phyloP scores from a whole-genome alignment of 2,329 filamentous ascomycete species.

The Mariannaea elegans region DNA sequence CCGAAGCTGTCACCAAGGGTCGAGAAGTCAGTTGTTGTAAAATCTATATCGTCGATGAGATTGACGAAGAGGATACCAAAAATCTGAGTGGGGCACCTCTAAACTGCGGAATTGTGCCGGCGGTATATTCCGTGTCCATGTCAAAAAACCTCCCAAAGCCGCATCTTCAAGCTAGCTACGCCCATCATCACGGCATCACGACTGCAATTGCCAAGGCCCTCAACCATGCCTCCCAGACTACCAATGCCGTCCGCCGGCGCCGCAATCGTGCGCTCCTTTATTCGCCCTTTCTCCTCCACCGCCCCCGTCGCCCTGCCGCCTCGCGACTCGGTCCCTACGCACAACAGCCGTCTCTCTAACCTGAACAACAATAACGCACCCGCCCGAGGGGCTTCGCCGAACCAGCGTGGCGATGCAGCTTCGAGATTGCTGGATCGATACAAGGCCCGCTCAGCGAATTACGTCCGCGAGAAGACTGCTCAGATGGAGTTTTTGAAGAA shows the following conservation, averaged over 20 bases:
- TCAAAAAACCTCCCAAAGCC: slow-evolving; percentile 40
- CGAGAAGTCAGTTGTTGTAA: too few species aligned
- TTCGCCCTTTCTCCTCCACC: slow-evolving; percentile 45
- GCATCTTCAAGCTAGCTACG: slow-evolving; percentile 4
- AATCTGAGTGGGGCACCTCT: slow-evolving; percentile 34
- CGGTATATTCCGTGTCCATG: slow-evolving; percentile 30
- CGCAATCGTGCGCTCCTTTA: slow-evolving; percentile 21
- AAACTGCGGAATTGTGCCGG: slow-evolving; percentile 37
- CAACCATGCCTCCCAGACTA: slow-evolving; percentile 54
- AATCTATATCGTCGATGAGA: too few species aligned
- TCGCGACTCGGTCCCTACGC: slow-evolving; percentile 34
- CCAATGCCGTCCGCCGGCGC: slow-evolving; percentile 37
- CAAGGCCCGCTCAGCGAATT: slow-evolving; percentile 31
- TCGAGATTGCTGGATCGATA: slow-evolving; percentile 40
- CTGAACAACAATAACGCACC: slow-evolving; percentile 26
- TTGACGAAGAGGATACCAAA: slow-evolving; percentile 20
- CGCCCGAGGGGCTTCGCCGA: neutral
- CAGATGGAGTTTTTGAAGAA: slow-evolving; percentile 51
- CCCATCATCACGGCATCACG: slow-evolving; percentile 24
- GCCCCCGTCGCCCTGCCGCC: slow-evolving; percentile 35
- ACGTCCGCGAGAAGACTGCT: slow-evolving; percentile 41
- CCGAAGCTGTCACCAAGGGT: too few species aligned
- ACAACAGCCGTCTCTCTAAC: slow-evolving; percentile 34
- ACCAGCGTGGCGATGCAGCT: slow-evolving; percentile 40
- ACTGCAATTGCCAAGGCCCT: slow-evolving; percentile 20